Percentiles rank a stretch among this genome's conserved stretches.
Evolutionary conservation across 305 asterid species (phyloP).

Genomic region (Ajuga reptans): DNA sequence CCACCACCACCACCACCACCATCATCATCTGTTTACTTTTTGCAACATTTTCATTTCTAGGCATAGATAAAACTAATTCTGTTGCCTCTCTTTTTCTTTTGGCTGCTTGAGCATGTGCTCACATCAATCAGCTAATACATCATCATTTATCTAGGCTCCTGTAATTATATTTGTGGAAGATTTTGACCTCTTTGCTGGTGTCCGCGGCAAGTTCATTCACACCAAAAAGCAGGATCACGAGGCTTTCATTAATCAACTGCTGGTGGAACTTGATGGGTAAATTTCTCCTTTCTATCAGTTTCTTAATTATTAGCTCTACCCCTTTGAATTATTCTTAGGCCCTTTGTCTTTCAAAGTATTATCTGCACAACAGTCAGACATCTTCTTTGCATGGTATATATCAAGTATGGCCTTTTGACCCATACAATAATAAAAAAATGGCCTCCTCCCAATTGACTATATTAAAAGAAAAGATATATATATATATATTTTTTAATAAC

Average conservation of each 20-base stretch:
- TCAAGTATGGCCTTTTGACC: too few relatives aligned
- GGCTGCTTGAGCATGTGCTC: slow-evolving; percentile 14
- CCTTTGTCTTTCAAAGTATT: too few relatives aligned
- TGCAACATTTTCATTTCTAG: not conserved
- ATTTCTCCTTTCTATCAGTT: not conserved
- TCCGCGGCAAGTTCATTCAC: slow-evolving; percentile 82
- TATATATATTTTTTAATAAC: too few relatives aligned
- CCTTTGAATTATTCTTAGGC: too few relatives aligned
- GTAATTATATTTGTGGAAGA: slow-evolving; percentile 97
- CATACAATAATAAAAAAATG: too few relatives aligned
- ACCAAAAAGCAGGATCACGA: slow-evolving; percentile 93
- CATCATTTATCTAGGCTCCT: slow-evolving; percentile 67
- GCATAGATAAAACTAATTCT: not conserved
- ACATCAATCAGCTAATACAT: slow-evolving; percentile 23
- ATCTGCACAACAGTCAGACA: too few relatives aligned
- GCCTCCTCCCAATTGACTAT: too few relatives aligned
- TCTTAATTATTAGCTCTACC: slow-evolving; percentile 2
- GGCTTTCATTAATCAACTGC: slow-evolving; percentile 95
- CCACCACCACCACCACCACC: too few relatives aligned
- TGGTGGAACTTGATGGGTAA: slow-evolving; percentile 99
- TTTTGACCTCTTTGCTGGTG: slow-evolving; percentile 97
- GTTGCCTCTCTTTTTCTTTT: not conserved
- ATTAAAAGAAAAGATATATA: too few relatives aligned
- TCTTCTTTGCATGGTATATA: too few relatives aligned
- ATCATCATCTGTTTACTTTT: not conserved